These are phyloP conservation scores for Kodamaea arcana DNA, from an alignment of 1,139 yeast species.

Conservation along the genomic window DNA sequence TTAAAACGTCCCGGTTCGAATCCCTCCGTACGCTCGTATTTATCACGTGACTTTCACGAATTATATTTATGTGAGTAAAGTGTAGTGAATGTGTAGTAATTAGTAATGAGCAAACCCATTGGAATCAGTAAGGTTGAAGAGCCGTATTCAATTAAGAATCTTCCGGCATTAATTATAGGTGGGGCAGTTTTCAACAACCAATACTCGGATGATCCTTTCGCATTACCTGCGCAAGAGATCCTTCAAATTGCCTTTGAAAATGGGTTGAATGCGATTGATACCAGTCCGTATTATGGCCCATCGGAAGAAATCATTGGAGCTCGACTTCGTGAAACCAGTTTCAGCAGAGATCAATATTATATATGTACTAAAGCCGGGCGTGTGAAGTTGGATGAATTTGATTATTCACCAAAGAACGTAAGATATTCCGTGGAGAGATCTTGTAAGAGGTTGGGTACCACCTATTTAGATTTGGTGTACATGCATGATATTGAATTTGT, in stretches of 20 bases:
- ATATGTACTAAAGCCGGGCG: conserved; percentile 90
- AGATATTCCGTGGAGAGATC: conserved; percentile 63
- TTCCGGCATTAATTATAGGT: conserved; percentile 69
- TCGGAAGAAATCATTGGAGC: conserved; percentile 73
- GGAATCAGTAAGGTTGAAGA: conserved; percentile 8
- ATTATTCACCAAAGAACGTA: conserved; percentile 61
- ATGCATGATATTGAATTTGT: conserved; percentile 90
- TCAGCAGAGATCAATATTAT: conserved; percentile 59
- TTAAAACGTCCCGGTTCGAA: no score
- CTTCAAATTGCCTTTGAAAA: conserved; percentile 55
- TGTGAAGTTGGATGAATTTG: conserved; percentile 61
- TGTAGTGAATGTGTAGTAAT: neutral
- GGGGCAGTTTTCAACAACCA: conserved; percentile 84
- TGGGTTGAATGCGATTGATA: conserved; percentile 79
- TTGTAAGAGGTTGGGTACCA: conserved; percentile 57
- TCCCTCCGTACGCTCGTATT: no score
- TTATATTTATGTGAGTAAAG: no score
- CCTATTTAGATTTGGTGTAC: conserved; percentile 74
- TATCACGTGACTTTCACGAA: neutral
- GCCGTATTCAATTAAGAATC: conserved; percentile 26
- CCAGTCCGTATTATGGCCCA: conserved; percentile 91
- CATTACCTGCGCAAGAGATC: conserved; percentile 55
- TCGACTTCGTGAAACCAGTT: conserved; percentile 47
- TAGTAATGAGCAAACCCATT: conserved; percentile 4
- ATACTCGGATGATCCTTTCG: conserved; percentile 63